These are phyloP conservation scores for Magnolia kwangsiensis DNA, from an alignment of 164 flowering plant species.

Conservation along the genomic window DNA sequence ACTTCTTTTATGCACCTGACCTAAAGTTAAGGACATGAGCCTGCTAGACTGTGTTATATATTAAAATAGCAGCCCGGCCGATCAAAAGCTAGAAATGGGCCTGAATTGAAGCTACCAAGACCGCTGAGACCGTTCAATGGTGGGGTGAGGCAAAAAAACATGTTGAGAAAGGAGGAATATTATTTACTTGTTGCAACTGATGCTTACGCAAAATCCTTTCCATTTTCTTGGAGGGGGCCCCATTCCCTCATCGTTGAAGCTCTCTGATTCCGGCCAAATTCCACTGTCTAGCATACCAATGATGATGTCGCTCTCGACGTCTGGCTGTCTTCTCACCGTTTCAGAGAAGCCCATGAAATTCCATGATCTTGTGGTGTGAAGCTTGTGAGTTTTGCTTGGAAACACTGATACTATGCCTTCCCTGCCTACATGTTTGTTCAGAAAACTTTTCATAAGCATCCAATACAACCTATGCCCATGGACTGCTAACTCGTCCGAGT, in stretches of 20 bases:
- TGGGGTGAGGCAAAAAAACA: not conserved
- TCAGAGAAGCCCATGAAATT: conserved; percentile 37
- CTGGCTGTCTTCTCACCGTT: conserved; percentile 10
- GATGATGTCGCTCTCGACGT: conserved; percentile 37
- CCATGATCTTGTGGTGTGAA: conserved; percentile 57
- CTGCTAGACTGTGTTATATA: too few species aligned
- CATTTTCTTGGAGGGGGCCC: conserved; percentile 49
- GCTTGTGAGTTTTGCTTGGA: conserved; percentile 22
- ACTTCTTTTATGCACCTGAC: too few species aligned
- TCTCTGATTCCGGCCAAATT: conserved; percentile 53
- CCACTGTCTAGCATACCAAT: conserved; percentile 53
- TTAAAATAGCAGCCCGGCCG: too few species aligned
- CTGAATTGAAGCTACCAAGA: not conserved
- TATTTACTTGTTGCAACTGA: conserved; percentile 68
- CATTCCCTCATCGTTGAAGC: conserved; percentile 45
- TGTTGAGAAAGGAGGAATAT: not conserved
- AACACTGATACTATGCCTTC: conserved; percentile 46
- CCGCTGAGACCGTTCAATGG: not conserved
- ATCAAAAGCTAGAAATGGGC: not conserved
- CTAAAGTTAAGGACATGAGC: too few species aligned
- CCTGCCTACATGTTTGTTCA: conserved; percentile 15
- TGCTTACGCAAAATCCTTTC: conserved; percentile 40
- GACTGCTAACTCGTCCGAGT: too few species aligned
- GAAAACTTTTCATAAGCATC: too few species aligned
- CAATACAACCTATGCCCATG: too few species aligned